Base-by-base conservation (phyloP, 2,329 filamentous ascomycete species). In the Penicillium sclerotiorum region DNA sequence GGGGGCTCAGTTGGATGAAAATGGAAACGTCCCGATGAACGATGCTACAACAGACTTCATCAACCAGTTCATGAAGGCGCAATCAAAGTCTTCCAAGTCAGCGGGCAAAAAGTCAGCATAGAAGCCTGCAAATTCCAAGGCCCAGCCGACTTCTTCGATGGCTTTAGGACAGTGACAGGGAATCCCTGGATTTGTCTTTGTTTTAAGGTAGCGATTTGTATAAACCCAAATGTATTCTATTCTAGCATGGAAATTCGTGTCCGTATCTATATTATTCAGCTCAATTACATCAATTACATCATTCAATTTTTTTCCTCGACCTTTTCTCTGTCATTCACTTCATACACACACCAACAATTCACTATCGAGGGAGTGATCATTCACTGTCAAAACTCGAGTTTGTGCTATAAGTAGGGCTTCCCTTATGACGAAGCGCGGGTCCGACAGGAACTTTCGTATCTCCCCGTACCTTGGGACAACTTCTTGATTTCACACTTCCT, bases 11-110 rank as follows among this genome's bases (percentile, higher is more conserved):
- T 61, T 64, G 46, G 71, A 74, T 49, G 65, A 68, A 40, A 62
- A 71, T 47, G 71, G 72, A 5, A 72, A 73, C 48, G 54, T 63
- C 46, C 62, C 62, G 46, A 62, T 74, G 56, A 60, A 67, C 36
- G 37, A 58, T 33, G 52, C 63, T 39, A 73, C 72, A 9, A 52
- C 49, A 33, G 50, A 58, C 21, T 74, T 73, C 54, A 73, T 74
- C 49, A 60, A 67, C 37, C 58, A 62, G 9, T 72, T 69, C 50
- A 64, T 73, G 63, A 57, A 60, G 46, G 49, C 21, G 41, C 32
- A 38, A 23, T 15, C 17, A 15, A 44, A 23, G 7, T 17, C 39
- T 32, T n/a, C 33, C 48, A 56, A 42, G 40, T 13, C 25, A 28
- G 6, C 6, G 9, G 6, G 25, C 6, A 38, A 21, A n/a, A 38